Percentiles rank a stretch among this genome's conserved stretches.
These are phyloP conservation scores for Claviceps africana DNA, from an alignment of 2,329 filamentous ascomycete genomes.

Conservation along the genomic window DNA sequence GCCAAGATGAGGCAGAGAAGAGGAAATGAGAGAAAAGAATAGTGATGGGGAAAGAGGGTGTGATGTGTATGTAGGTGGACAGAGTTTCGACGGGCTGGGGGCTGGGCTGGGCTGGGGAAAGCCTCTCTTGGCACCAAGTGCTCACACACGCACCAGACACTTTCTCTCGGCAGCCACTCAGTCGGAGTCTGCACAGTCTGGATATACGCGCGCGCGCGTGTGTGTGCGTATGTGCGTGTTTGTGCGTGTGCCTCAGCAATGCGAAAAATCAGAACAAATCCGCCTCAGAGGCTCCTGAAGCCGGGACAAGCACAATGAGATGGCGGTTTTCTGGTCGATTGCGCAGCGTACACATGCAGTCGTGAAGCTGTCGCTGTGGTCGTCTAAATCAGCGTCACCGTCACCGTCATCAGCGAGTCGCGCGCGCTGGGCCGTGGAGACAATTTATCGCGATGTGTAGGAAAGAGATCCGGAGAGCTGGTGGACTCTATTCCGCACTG, in stretches of 20 bases:
- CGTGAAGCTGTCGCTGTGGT: conserved; percentile 1
- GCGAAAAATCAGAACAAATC: not conserved
- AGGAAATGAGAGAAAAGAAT: conserved; percentile 1
- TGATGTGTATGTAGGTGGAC: conserved; percentile 6
- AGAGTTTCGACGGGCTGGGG: conserved; percentile 8
- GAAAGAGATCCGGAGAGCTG: conserved; percentile 6
- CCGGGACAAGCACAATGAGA: not conserved
- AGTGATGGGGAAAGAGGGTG: conserved; percentile 6
- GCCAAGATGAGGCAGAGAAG: not conserved
- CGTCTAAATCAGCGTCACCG: conserved; percentile 5
- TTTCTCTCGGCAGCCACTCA: not conserved
- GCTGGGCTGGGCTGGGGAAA: conserved; percentile 8
- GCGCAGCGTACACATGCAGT: not conserved
- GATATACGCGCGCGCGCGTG: not conserved
- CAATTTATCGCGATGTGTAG: conserved; percentile 13
- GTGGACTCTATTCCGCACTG: conserved; percentile 1
- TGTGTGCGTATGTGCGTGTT: not conserved
- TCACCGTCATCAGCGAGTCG: conserved; percentile 11
- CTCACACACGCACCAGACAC: conserved; percentile 1
- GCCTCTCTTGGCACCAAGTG: not conserved
- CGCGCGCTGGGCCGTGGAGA: conserved; percentile 14
- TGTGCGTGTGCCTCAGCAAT: conserved; percentile 5
- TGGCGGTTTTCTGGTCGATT: not conserved
- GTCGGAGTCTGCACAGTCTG: not conserved
- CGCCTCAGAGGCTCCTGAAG: not conserved